Percentiles rank a stretch among this genome's conserved stretches.
These are phyloP conservation scores for Niveomyces coronatus DNA, from an alignment of 2,329 filamentous ascomycete species.

Conservation along the genomic window DNA sequence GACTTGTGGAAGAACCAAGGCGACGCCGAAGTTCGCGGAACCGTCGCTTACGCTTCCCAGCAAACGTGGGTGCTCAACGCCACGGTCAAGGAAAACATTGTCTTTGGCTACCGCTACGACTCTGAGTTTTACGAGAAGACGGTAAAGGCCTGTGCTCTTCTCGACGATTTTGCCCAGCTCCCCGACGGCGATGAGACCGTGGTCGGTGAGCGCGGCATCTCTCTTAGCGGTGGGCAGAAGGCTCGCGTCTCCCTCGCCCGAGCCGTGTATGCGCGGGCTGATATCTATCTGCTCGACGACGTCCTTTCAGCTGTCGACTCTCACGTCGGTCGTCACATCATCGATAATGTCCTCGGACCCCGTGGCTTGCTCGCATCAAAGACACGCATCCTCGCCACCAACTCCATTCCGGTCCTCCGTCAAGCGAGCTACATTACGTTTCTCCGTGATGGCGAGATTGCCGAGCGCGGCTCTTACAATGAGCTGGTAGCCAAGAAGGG, in stretches of 20 bases:
- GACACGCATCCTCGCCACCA: constrained; percentile 87
- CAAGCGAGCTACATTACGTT: constrained; percentile 85
- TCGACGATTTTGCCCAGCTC: constrained; percentile 83
- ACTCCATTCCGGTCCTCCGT: constrained; percentile 82
- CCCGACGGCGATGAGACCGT: constrained; percentile 95
- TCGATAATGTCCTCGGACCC: constrained; percentile 83
- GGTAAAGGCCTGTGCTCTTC: constrained; percentile 78
- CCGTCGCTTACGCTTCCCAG: constrained; percentile 84
- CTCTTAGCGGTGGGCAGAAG: constrained; percentile 90
- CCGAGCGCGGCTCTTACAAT: constrained; percentile 82
- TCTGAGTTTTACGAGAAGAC: constrained; percentile 90
- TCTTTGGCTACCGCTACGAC: constrained; percentile 93
- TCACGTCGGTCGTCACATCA: constrained; percentile 89
- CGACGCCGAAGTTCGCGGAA: constrained; percentile 70
- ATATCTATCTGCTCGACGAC: constrained; percentile 91
- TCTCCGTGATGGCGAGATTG: constrained; percentile 69
- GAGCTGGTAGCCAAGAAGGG: constrained; percentile 92
- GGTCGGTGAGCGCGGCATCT: constrained; percentile 94
- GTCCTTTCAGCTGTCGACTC: constrained; percentile 96
- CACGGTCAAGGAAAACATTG: constrained; percentile 91
- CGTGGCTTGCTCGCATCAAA: constrained; percentile 75
- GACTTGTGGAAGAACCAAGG: constrained; percentile 87
- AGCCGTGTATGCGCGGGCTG: constrained; percentile 93
- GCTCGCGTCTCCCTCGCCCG: constrained; percentile 84
- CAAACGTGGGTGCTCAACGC: constrained; percentile 97